These are phyloP conservation scores for Botryosphaeria agaves DNA, from an alignment of 2,329 filamentous ascomycete species.

Conservation along the genomic window DNA sequence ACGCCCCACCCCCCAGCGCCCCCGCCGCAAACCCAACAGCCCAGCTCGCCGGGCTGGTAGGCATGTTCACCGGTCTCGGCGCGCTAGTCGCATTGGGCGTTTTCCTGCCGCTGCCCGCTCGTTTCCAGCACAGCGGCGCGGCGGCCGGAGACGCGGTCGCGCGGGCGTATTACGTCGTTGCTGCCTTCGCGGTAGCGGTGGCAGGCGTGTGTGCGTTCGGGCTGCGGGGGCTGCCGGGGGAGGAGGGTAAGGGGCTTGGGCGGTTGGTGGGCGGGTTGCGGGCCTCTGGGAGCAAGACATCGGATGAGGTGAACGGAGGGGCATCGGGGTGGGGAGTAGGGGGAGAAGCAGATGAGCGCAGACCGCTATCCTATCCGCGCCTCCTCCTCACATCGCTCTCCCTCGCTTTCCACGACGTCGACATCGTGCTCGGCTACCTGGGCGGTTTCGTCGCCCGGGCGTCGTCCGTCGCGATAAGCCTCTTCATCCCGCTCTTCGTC, in stretches of 20 bases:
- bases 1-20: slow-evolving; percentile 3
- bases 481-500: slow-evolving; percentile 86
- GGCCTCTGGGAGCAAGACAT: slow-evolving; percentile 33
- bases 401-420: slow-evolving; percentile 56
- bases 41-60: slow-evolving; percentile 72
- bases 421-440: slow-evolving; percentile 75
- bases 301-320: background rate
- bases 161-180: slow-evolving; percentile 79
- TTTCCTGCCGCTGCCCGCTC: slow-evolving; percentile 76
- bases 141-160: slow-evolving; percentile 59
- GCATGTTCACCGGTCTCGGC: slow-evolving; percentile 81
- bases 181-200: slow-evolving; percentile 51
- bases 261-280: too few relatives aligned
- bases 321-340: too few relatives aligned
- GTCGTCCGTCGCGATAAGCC: slow-evolving; percentile 83
- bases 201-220: slow-evolving; percentile 65
- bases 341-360: too few relatives aligned
- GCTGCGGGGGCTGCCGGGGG: slow-evolving; percentile 48
- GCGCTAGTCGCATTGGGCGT: slow-evolving; percentile 66
- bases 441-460: slow-evolving; percentile 90
- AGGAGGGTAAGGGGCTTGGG: slow-evolving; percentile 64
- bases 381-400: slow-evolving; percentile 23
- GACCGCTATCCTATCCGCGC: slow-evolving; percentile 38
- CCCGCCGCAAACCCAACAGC: slow-evolving; percentile 11
- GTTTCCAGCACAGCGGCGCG: slow-evolving; percentile 56